phyloP scores from a whole-genome alignment of 805 yeast genomes.

The Scheffersomyces amazonensis region DNA sequence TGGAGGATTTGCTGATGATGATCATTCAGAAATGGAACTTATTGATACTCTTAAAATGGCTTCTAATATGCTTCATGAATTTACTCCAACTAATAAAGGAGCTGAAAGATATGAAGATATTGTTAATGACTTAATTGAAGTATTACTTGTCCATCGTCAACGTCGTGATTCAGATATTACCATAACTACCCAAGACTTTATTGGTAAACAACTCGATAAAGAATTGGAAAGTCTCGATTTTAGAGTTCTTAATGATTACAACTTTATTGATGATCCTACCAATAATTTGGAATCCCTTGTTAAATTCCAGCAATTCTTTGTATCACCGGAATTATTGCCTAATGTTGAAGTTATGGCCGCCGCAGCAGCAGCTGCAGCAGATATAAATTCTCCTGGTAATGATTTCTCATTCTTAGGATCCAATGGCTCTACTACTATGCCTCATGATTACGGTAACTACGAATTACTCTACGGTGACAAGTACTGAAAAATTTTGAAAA shows the following conservation, averaged over 20 bases:
- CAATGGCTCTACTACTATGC: conserved; percentile 4
- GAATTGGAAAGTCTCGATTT: conserved; percentile 3
- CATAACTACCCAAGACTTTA: background rate
- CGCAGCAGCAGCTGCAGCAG: conserved; percentile 1
- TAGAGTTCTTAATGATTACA: conserved; percentile 8
- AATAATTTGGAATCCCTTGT: conserved; percentile 10
- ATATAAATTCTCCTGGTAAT: background rate
- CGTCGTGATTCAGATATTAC: background rate
- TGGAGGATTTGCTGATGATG: conserved; percentile 9
- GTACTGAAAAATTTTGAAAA: conserved; percentile 1
- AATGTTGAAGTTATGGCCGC: conserved; percentile 1
- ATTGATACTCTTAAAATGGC: conserved; percentile 8
- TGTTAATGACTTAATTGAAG: conserved; percentile 6
- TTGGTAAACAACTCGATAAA: conserved; percentile 1
- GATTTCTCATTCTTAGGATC: background rate
- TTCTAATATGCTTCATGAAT: conserved; percentile 7
- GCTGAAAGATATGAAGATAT: conserved; percentile 11
- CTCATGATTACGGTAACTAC: conserved; percentile 10
- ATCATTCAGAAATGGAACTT: conserved; percentile 7
- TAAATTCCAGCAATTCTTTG: conserved; percentile 17
- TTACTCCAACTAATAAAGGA: conserved; percentile 8
- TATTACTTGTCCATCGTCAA: conserved; percentile 1
- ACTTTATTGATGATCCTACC: conserved; percentile 11
- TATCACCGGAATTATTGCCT: conserved; percentile 10
- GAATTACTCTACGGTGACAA: conserved; percentile 11